Evolutionary conservation across 495 filamentous ascomycete genomes (phyloP).

Genomic region (Xylaria acuta): DNA sequence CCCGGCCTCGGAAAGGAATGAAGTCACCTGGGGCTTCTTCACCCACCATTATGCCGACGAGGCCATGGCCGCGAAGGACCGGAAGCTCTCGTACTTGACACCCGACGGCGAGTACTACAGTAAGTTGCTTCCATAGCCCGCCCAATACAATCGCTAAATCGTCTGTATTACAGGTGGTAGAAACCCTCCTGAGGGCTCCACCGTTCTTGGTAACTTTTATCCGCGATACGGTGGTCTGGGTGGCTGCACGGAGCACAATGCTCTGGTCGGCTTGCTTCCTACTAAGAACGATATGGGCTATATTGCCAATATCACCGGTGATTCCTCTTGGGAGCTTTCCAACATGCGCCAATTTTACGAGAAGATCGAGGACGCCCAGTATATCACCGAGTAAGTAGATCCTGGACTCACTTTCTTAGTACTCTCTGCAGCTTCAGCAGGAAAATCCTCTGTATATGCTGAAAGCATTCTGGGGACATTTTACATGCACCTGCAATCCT

Average conservation of each 20-base stretch:
- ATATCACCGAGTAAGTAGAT: too few species aligned
- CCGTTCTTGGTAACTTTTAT: slow-evolving; percentile 55
- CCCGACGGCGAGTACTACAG: slow-evolving; percentile 48
- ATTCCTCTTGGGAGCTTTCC: slow-evolving; percentile 50
- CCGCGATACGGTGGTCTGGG: slow-evolving; percentile 56
- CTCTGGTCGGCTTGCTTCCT: slow-evolving; percentile 51
- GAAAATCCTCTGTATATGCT: too few species aligned
- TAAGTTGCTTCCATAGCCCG: too few species aligned
- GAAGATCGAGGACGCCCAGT: slow-evolving; percentile 60
- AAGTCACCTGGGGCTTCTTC: slow-evolving; percentile 56
- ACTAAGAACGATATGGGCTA: slow-evolving; percentile 52
- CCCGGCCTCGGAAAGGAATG: slow-evolving; percentile 48
- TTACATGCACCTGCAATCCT: too few species aligned
- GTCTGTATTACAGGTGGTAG: too few species aligned
- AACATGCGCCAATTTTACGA: slow-evolving; percentile 59
- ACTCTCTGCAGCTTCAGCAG: too few species aligned
- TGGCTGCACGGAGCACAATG: slow-evolving; percentile 60
- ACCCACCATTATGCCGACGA: slow-evolving; percentile 54
- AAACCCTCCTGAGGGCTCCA: slow-evolving; percentile 48
- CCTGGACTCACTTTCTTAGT: too few species aligned
- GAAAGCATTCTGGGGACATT: too few species aligned
- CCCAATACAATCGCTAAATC: too few species aligned
- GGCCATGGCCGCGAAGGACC: slow-evolving; percentile 47
- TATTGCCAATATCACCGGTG: slow-evolving; percentile 56
- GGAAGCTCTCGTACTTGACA: slow-evolving; percentile 54